phyloP scores from a whole-genome alignment of 805 yeast species.

The Barnettozyma botsteinii region DNA sequence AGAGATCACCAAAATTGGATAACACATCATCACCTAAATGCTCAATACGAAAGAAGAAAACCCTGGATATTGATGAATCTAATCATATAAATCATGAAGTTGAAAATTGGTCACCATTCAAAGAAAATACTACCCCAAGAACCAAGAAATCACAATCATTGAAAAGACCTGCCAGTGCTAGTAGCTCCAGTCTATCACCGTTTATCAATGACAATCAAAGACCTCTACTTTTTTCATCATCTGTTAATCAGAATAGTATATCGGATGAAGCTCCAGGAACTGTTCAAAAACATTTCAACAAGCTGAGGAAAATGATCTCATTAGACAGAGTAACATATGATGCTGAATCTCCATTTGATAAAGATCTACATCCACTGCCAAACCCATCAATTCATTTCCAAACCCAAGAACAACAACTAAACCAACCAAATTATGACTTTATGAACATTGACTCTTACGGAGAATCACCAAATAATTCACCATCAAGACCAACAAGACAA shows the following conservation, averaged over 20 bases:
- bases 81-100: constrained; percentile 20
- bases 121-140: constrained; percentile 24
- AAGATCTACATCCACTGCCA: constrained; percentile 21
- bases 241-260: constrained; percentile 8
- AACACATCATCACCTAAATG: constrained; percentile 21
- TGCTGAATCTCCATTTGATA: constrained; percentile 21
- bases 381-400: constrained; percentile 23
- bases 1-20: constrained; percentile 27
- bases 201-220: constrained; percentile 23
- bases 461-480: constrained; percentile 26
- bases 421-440: constrained; percentile 1
- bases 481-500: constrained; percentile 30
- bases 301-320: constrained; percentile 25
- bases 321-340: constrained; percentile 18
- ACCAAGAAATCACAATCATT: constrained; percentile 12
- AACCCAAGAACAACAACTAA: background rate
- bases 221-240: constrained; percentile 20
- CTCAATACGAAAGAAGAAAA: constrained; percentile 17
- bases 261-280: constrained; percentile 25
- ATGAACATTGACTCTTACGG: constrained; percentile 5
- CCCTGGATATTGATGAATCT: constrained; percentile 17
- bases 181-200: constrained; percentile 24
- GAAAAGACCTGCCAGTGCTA: constrained; percentile 27
- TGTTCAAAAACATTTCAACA: constrained; percentile 23
- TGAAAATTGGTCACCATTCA: constrained; percentile 28